phyloP scores from a whole-genome alignment of 2,329 filamentous ascomycete genomes.

The Sclerotinia minor region DNA sequence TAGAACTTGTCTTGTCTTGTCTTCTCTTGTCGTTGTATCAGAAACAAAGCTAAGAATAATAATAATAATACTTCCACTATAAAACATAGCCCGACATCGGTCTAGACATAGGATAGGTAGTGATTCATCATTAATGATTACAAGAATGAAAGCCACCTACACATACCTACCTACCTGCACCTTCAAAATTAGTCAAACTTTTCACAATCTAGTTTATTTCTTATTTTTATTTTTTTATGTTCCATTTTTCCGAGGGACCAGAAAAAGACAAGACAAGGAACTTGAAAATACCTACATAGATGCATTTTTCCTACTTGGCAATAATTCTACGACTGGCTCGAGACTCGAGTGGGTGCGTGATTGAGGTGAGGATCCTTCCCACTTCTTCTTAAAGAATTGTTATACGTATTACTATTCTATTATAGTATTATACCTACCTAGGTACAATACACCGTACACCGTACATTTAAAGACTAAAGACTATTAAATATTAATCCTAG shows the following conservation, averaged over 20 bases:
- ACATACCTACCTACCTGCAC: not conserved
- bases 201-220: conserved; percentile 3
- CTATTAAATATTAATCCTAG: not conserved
- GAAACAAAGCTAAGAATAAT: not conserved
- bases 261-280: not conserved
- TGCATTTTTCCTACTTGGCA: conserved; percentile 6
- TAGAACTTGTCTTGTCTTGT: conserved; percentile 13
- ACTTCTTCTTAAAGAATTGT: not conserved
- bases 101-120: not conserved
- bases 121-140: not conserved
- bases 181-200: conserved; percentile 11
- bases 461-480: no score
- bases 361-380: conserved; percentile 8
- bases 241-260: not conserved
- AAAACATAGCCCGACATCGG: not conserved
- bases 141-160: conserved; percentile 4
- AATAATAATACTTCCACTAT: not conserved
- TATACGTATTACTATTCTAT: no score
- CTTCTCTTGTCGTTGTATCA: not conserved
- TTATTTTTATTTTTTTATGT: not conserved
- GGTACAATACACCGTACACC: no score
- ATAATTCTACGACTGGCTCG: not conserved
- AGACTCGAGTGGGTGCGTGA: not conserved
- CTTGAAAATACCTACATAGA: not conserved
- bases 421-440: no score